Base-by-base conservation (phyloP, 306 rosid species). In the Chamaecrista fasciculata region DNA sequence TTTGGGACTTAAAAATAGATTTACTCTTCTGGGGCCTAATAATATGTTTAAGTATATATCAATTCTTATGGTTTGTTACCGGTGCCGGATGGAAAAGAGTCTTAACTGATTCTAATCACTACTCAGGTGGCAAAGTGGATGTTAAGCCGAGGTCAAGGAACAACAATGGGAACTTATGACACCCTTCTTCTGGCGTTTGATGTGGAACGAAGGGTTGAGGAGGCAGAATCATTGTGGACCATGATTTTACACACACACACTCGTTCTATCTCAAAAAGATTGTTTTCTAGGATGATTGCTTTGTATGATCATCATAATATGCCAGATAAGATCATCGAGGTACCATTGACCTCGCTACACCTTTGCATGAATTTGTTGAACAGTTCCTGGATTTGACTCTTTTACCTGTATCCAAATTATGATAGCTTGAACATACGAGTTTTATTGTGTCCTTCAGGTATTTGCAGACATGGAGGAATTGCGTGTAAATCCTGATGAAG, bases 201-300 rank as follows among this genome's bases (percentile, higher is more conserved):
- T 78, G 85, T 81, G 86, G 89, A 91, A 46, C 62, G 70, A 59
- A 86, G 99, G 83, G 86, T 89, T 15, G 96, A 91, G 23, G 99
- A 94, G 79, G 99, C 97, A 73, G 96, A 94, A 80, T 88, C 96
- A 16, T 69, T 94, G 58, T 94, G 97, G 99, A 94, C 91, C 84
- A 91, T 94, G 97, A 87, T 94, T 76, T 39, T 90, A 74, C 95
- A 82, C 24, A 65, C 89, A 8, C 88, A 86, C 67, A 82, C 77
- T 21, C 97, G 95, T 51, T 88, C 88, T 36, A 81, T 94, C 82
- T 89, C 97, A 0, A 94, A 85, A 83, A 74, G 65, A 70, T 74
- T 94, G 29, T 94, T 94, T 81, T 91, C 95, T 3, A 85, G 99
- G 78, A 94, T 94, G 91, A 86, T 90, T 47, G 66, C 96, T 19